A percentile compares a stretch with the other conserved stretches of the same genome.
Evolutionary conservation across 2,329 filamentous ascomycete species (phyloP).

Genomic region (Alternaria hordeiaustralica): DNA sequence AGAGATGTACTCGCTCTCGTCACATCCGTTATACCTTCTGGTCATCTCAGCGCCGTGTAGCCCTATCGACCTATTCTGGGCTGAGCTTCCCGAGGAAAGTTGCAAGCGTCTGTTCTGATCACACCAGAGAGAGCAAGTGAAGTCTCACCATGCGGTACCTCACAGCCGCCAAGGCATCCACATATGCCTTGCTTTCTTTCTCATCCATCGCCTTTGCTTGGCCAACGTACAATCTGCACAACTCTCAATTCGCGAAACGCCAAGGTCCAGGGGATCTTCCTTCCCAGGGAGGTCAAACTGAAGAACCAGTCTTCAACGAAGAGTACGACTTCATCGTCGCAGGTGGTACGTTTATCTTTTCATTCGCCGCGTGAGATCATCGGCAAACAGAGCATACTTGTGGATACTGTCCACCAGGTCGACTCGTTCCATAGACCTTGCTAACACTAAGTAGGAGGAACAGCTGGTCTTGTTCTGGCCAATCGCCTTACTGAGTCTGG

Average conservation of each 20-base stretch:
- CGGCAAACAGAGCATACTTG: no score
- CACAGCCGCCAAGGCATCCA: constrained; percentile 5
- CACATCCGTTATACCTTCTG: not conserved
- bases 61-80: not conserved
- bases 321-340: constrained; percentile 29
- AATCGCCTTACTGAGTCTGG: constrained; percentile 33
- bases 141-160: constrained; percentile 2
- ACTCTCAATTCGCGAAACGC: constrained; percentile 19
- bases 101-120: not conserved
- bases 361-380: no score
- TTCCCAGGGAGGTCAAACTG: constrained; percentile 5
- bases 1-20: not conserved
- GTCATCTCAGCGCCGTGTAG: not conserved
- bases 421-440: no score
- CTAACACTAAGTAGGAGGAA: constrained; percentile 20
- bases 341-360: constrained; percentile 15
- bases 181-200: constrained; percentile 10
- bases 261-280: constrained; percentile 14
- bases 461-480: constrained; percentile 35
- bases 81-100: not conserved
- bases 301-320: constrained; percentile 18
- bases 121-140: not conserved
- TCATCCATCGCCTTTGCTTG: constrained; percentile 16
- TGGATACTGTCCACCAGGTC: not conserved
- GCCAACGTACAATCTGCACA: constrained; percentile 22